Evolutionary conservation across 257 asterid species (phyloP), one percentile per base, ranked within the genome.

Genomic region (Ballota nigra): DNA sequence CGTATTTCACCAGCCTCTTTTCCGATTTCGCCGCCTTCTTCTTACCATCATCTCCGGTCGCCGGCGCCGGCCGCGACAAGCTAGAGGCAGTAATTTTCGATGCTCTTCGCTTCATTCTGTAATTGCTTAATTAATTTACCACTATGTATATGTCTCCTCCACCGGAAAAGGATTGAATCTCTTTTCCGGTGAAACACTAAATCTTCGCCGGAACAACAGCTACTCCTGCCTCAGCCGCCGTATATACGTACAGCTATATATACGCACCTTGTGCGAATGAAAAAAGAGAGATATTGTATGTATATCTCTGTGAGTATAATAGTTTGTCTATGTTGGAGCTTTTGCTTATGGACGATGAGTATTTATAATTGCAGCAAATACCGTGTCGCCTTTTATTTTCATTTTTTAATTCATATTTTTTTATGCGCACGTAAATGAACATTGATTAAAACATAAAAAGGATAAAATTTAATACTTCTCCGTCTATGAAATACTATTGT

Each of bases 1-100:
- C 96, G 75, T 81, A 93, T 73, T 80, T 87, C 65, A 88, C 47
- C 87, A 92, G 75, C 78, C 83, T 60, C 62, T 72, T 70, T 64
- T 38, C 72, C 47, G 9, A 62, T 67, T 79, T 76, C 75, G 6
- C 65, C 77, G 18, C 53, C 68, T 47, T 69, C 72, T 72, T 72
- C 73, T 28, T 40, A 47, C 8, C 40, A n/a, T 11, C 80, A 13
- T 20, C 69, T 49, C 76, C 76, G 33, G 55, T 29, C 66, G 16
- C 61, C 71, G 51, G 65, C 76, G 71, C 66, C 55, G 29, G n/a
- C 38, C 18, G 31, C 18, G 72, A 8, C 63, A 55, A 53, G 58
- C 11, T 41, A 63, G 70, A 45, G 3, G 45, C 70, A 8, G 74
- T 10, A 61, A 70, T 70, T 65, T 62, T 77, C 52, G 63, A 64